Conservation (phyloP, 2,329 filamentous ascomycete genomes). For the Colletotrichum lini region DNA sequence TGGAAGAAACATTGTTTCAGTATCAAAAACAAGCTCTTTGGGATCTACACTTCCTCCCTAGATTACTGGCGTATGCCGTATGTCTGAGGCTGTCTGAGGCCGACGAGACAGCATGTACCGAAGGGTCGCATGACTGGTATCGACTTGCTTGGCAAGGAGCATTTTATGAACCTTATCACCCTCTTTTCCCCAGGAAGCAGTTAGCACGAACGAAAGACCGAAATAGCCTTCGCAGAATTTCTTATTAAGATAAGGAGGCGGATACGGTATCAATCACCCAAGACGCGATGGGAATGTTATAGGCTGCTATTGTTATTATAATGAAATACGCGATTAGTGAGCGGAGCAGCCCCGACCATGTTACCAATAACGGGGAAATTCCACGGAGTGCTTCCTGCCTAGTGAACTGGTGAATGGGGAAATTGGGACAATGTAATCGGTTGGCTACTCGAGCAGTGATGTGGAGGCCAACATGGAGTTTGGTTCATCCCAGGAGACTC, state of each 20-base stretch:
- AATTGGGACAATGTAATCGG: constrained; percentile 2
- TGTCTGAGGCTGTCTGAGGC: constrained; percentile 1
- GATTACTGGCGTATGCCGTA: constrained; percentile 43
- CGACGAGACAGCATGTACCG: constrained; percentile 26
- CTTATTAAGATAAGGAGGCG: not conserved
- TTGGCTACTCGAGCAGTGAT: not conserved
- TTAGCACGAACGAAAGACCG: not conserved
- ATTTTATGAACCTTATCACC: not conserved
- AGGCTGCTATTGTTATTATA: not conserved
- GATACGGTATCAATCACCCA: not conserved
- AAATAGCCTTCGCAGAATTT: not conserved
- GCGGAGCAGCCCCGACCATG: not conserved
- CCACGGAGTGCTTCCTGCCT: not conserved
- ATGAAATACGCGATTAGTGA: not conserved
- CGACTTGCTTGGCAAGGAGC: not conserved
- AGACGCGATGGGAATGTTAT: not conserved
- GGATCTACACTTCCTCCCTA: constrained; percentile 47
- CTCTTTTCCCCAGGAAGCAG: not conserved
- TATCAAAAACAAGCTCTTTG: constrained; percentile 32
- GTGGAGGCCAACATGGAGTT: not conserved
- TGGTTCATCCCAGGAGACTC: constrained; percentile 9
- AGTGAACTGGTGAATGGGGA: not conserved
- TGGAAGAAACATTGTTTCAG: not conserved
- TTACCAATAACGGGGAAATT: not conserved
- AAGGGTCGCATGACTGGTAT: not conserved